Evolutionary conservation across 495 filamentous ascomycete genomes (phyloP).

Genomic region (Neurospora tetraspora): DNA sequence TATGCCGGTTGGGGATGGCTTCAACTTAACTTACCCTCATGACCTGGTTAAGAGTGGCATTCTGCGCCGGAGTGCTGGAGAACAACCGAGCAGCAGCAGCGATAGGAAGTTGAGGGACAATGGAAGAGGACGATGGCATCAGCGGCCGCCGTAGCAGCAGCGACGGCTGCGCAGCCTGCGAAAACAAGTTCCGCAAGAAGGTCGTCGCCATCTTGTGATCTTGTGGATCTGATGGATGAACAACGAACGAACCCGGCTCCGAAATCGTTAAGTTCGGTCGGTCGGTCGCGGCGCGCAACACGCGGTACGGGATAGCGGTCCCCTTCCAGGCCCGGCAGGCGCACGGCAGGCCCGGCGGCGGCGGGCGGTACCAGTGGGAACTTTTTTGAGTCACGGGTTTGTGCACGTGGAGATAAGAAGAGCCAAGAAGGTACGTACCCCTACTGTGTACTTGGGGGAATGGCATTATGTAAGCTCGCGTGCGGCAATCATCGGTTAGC

Average conservation of each 20-base stretch:
- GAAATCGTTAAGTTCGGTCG: neutral
- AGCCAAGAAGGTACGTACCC: neutral
- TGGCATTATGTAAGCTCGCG: neutral
- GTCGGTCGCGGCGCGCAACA: neutral
- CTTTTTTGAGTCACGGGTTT: constrained; percentile 14
- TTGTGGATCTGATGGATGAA: neutral
- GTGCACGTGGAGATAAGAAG: constrained; percentile 9
- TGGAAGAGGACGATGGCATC: neutral
- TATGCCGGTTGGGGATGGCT: constrained; percentile 5
- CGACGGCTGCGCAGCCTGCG: constrained; percentile 10
- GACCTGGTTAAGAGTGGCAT: constrained; percentile 54
- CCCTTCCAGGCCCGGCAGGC: neutral
- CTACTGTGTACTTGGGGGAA: neutral
- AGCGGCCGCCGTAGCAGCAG: constrained; percentile 19
- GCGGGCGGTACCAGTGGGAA: neutral
- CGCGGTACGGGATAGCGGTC: neutral
- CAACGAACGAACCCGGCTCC: neutral
- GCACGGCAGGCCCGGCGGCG: neutral
- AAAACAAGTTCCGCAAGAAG: constrained; percentile 18
- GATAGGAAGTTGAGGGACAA: neutral
- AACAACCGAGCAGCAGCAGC: constrained; percentile 25
- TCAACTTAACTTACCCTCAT: constrained; percentile 28
- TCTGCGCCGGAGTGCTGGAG: constrained; percentile 38
- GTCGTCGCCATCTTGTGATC: constrained; percentile 16
- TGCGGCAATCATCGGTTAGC: neutral